Evolutionary conservation across 495 filamentous ascomycete species (phyloP), one percentile per base, ranked within the genome.

Genomic region (Pyrenopolyporus hunteri): DNA sequence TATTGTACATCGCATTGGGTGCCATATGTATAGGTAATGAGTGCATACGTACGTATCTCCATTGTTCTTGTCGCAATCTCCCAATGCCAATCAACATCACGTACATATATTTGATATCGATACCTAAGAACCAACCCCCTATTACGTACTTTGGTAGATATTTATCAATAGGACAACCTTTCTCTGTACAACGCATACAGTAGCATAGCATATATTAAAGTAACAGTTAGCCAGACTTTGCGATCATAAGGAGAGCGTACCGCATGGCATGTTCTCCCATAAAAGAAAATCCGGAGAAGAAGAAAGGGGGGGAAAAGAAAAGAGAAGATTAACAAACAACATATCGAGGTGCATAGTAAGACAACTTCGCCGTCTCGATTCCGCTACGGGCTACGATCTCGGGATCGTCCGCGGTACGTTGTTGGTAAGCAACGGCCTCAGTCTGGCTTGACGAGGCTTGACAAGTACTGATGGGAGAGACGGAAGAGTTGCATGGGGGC

Each of bases 371-470:
- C 9, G 23, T 26, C 42, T 26, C 26, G 23, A 45, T 6, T 26
- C 20, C 14, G 13, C 36, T 14, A 17, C 23, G 13, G 14, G 23
- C 42, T 23, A 45, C 51, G 48, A 44, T 56, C 42, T 46, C 63
- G 63, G 63, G 63, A 53, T 46, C 17, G 46, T 66, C 57, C n/a
- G n/a, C n/a, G 63, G 57, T 48, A 36, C 57, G 47, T 57, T 36
- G 37, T 60, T 66, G 43, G 56, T 7, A 25, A n/a, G 40, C 51
- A 53, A 39, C 49, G 42, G 39, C 28, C 6, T 6, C 13, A 23
- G 28, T 22, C 7, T 47, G 29, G 40, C 48, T 29, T 50, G 39
- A 58, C n/a, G 32, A 59, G 50, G 48, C 44, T 55, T 47, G 43
- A 59, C 26, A 19, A 42, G 44, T 53, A 55, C 59, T 25, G 61